Evolutionary conservation across 2,329 filamentous ascomycete species (phyloP), one percentile per base, ranked within the genome.

Genomic region (Pseudocercospora fuligena): DNA sequence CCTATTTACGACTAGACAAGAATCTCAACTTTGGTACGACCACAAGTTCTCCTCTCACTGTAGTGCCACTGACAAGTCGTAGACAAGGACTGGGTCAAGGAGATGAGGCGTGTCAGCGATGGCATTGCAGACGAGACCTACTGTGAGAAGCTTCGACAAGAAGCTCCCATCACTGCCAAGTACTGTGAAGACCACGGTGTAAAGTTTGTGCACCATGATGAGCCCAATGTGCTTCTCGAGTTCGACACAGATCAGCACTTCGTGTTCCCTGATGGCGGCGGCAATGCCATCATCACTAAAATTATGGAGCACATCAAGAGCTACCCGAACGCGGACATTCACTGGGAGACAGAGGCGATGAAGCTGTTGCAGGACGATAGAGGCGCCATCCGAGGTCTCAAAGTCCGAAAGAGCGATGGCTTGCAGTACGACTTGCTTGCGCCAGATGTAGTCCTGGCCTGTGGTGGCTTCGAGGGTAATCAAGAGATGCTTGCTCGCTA

Each of bases 381-480:
- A 54, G 79, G 80, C 5, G 72, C 71, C 7, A 78, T 81, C 14
- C 69, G 71, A 53, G 79, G 79, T 14, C 65, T 81, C 57, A 78
- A 79, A 66, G 77, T 80, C 19, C 70, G 80, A n/a, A 80, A 78
- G 69, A 76, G 72, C 47, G 75, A 80, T 71, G 78, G 79, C 14
- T 65, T 73, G 16, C 63, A 74, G 33, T 78, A 80, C 47, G 76
- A 78, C n/a, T 66, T 78, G 40, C 63, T 73, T 25, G 77, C 77
- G 3, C 73, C 75, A 2, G 74, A 77, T 61, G 78, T 81, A 6
- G 78, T 81, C 46, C 73, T 80, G 40, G 77, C 80, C 6, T 81
- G 80, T 64, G 80, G 79, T 31, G 79, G 79, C 1, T 82, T 81
- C 59, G 78, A 80, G 70, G 77, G 79, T 16, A 81, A 81, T 60